Evolutionary conservation across 2,329 filamentous ascomycete species (phyloP).

Genomic region (Diaporthe humulicola): DNA sequence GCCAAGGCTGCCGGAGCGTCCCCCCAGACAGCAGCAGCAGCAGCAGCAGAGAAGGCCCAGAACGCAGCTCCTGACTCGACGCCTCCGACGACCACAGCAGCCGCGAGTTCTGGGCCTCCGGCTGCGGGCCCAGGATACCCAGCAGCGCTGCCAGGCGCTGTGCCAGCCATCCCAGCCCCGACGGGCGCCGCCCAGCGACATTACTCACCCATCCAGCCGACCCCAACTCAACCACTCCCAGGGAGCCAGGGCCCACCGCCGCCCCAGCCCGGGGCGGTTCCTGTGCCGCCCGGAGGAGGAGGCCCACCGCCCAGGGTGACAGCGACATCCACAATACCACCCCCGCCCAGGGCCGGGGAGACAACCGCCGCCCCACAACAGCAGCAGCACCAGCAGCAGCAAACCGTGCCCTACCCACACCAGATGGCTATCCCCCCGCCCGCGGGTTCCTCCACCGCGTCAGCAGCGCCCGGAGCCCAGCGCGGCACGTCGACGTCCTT

Average conservation of each 20-base stretch:
- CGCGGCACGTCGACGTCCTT: constrained; percentile 60
- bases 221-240: constrained; percentile 55
- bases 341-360: constrained; percentile 66
- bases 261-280: constrained; percentile 70
- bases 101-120: constrained; percentile 38
- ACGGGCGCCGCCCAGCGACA: constrained; percentile 54
- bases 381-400: constrained; percentile 48
- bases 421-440: constrained; percentile 68
- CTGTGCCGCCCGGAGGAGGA: constrained; percentile 53
- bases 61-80: constrained; percentile 43
- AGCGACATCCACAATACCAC: constrained; percentile 54
- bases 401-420: constrained; percentile 54
- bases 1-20: constrained; percentile 65
- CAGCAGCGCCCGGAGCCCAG: constrained; percentile 53
- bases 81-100: constrained; percentile 47
- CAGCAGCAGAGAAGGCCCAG: constrained; percentile 44
- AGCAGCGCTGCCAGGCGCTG: constrained; percentile 62
- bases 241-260: constrained; percentile 59
- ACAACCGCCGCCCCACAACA: constrained; percentile 50
- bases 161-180: constrained; percentile 57
- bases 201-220: constrained; percentile 55
- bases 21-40: constrained; percentile 56
- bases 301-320: constrained; percentile 39
- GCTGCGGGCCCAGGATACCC: constrained; percentile 49
- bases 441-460: constrained; percentile 41